Evolutionary conservation across 148 eudicot genomes (phyloP).

Genomic region (Camellia granthamiana): DNA sequence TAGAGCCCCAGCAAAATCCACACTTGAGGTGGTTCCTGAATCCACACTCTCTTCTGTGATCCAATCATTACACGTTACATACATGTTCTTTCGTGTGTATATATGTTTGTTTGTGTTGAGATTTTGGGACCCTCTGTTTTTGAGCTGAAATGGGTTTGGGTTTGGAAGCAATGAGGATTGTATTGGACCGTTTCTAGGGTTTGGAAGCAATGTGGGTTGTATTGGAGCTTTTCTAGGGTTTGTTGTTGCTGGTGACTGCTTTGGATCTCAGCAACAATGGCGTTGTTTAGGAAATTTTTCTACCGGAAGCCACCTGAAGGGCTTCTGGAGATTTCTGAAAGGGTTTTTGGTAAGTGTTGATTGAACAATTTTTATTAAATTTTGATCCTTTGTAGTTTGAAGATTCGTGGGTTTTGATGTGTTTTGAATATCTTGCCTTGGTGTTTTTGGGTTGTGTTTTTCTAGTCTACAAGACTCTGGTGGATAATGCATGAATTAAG

Average conservation of each 20-base stretch:
- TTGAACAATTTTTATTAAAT: not conserved
- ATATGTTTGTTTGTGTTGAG: not conserved
- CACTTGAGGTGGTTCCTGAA: not conserved
- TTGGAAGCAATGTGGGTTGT: not conserved
- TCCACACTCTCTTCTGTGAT: not conserved
- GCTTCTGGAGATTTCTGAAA: constrained; percentile 80
- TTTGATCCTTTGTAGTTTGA: not conserved
- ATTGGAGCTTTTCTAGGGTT: constrained; percentile 16
- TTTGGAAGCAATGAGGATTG: constrained; percentile 8
- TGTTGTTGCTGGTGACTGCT: constrained; percentile 13
- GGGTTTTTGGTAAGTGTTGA: constrained; percentile 71
- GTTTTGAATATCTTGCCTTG: not conserved
- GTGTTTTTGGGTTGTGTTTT: not conserved
- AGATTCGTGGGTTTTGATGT: not conserved
- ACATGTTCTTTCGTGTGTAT: not conserved
- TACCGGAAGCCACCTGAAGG: constrained; percentile 89
- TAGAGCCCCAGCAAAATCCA: constrained; percentile 31
- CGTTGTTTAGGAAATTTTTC: constrained; percentile 64
- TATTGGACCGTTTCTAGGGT: not conserved
- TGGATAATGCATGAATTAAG: not conserved
- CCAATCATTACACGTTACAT: constrained; percentile 5
- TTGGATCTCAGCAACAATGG: constrained; percentile 41
- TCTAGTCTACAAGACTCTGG: not conserved
- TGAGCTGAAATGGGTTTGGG: constrained; percentile 30
- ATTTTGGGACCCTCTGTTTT: not conserved